Evolutionary conservation across 1,284 basidiomycete genomes (phyloP).

Genomic region (Trametes pubescens): DNA sequence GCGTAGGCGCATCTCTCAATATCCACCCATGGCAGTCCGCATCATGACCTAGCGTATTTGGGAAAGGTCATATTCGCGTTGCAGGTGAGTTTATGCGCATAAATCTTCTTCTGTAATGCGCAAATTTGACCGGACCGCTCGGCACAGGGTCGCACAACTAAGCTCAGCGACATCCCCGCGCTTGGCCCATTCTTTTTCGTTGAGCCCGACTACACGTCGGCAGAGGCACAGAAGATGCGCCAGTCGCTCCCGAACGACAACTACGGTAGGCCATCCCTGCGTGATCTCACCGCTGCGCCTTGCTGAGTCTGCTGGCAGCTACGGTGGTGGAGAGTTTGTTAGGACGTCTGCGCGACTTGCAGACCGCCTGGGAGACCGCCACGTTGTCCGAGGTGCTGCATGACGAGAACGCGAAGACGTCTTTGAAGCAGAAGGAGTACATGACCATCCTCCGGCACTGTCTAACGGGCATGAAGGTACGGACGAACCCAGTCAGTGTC

Average conservation of each 20-base stretch:
- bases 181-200: conserved; percentile 81
- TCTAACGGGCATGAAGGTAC: conserved; percentile 83
- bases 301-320: conserved; percentile 19
- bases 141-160: conserved; percentile 71
- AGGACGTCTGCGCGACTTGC: conserved; percentile 18
- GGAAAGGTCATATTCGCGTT: conserved; percentile 63
- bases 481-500: no score
- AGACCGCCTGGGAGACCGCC: conserved; percentile 33
- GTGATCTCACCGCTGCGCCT: background rate
- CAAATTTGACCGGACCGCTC: background rate
- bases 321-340: conserved; percentile 27
- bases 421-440: conserved; percentile 60
- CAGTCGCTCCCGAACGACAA: conserved; percentile 44
- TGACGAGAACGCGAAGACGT: conserved; percentile 50
- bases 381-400: conserved; percentile 55
- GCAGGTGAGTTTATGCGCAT: conserved; percentile 51
- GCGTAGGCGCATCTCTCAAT: background rate
- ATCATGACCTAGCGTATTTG: conserved; percentile 62
- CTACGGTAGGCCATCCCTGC: conserved; percentile 28
- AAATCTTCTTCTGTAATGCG: no score
- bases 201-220: conserved; percentile 63
- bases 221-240: conserved; percentile 67
- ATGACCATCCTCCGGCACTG: conserved; percentile 81
- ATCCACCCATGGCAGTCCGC: conserved; percentile 45
- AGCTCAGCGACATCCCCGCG: conserved; percentile 71